phyloP scores from a whole-genome alignment of 805 yeast species.

The Cephaloascus fragrans region DNA sequence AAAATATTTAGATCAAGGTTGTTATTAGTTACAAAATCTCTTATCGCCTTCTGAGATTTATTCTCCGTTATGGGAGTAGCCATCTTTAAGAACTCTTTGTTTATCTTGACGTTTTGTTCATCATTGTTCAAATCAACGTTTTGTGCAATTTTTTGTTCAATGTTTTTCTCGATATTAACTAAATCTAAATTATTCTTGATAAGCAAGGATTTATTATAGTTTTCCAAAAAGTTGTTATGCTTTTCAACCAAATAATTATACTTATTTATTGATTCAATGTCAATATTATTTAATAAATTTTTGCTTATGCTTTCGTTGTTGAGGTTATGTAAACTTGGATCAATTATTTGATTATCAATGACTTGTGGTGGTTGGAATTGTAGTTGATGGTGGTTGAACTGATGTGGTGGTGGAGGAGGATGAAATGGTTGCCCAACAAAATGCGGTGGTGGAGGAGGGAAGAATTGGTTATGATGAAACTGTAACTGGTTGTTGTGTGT shows the following conservation, averaged over 20 bases:
- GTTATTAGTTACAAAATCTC: not conserved
- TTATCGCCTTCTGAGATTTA: not conserved
- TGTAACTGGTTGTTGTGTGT: not conserved
- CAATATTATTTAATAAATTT: not conserved
- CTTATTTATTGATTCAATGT: not conserved
- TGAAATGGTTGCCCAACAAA: too few species aligned
- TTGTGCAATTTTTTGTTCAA: too few species aligned
- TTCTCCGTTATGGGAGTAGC: not conserved
- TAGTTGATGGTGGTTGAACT: not conserved
- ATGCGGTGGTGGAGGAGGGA: not conserved
- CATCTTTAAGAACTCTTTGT: not conserved
- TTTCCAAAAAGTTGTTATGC: not conserved
- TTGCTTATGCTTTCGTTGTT: not conserved
- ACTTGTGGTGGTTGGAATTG: not conserved
- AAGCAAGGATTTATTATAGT: not conserved
- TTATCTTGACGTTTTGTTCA: not conserved
- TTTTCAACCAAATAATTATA: not conserved
- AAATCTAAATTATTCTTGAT: not conserved
- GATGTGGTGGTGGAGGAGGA: not conserved
- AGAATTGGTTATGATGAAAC: not conserved
- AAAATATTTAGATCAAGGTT: not conserved
- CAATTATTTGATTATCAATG: not conserved
- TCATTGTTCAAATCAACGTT: not conserved
- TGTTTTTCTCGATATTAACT: not conserved
- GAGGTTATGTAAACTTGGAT: not conserved